Conservation (phyloP, 805 yeast species). For the Yamadazyma philogaea region DNA sequence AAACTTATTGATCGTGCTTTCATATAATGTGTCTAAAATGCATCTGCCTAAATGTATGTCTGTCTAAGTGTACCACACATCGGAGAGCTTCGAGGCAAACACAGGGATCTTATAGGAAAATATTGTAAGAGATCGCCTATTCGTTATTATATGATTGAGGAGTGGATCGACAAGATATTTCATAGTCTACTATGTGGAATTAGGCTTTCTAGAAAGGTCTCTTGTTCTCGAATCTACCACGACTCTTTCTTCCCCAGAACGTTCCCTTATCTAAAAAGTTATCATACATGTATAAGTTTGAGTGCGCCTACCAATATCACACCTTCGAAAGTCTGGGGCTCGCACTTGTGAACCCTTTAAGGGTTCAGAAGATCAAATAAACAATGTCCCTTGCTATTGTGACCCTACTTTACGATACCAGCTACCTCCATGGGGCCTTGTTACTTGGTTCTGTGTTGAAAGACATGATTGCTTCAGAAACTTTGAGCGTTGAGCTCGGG, state of each 20-base stretch:
- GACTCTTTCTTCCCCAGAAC: not conserved
- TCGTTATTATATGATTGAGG: no score
- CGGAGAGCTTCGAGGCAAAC: no score
- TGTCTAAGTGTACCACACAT: no score
- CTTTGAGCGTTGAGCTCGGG: conserved; percentile 20
- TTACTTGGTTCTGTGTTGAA: conserved; percentile 42
- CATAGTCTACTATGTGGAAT: no score
- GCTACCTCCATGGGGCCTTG: conserved; percentile 57
- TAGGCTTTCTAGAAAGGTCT: no score
- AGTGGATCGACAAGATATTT: no score
- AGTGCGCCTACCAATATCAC: not conserved
- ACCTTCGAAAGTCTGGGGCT: conserved; percentile 1
- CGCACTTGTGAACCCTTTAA: conserved; percentile 1
- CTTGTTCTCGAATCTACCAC: not conserved
- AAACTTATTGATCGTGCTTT: no score
- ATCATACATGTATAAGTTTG: no score
- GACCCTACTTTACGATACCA: conserved; percentile 48
- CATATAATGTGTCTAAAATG: no score
- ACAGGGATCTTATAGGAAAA: no score
- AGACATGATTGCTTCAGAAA: conserved; percentile 15
- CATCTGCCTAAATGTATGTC: no score
- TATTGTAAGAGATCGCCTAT: no score
- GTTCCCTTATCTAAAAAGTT: not conserved
- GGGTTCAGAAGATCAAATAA: not conserved
- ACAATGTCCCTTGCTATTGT: conserved; percentile 40